Percentiles rank a stretch among this genome's conserved stretches.
Evolutionary conservation across 805 yeast species (phyloP).

Genomic region (Kazachstania viticola): DNA sequence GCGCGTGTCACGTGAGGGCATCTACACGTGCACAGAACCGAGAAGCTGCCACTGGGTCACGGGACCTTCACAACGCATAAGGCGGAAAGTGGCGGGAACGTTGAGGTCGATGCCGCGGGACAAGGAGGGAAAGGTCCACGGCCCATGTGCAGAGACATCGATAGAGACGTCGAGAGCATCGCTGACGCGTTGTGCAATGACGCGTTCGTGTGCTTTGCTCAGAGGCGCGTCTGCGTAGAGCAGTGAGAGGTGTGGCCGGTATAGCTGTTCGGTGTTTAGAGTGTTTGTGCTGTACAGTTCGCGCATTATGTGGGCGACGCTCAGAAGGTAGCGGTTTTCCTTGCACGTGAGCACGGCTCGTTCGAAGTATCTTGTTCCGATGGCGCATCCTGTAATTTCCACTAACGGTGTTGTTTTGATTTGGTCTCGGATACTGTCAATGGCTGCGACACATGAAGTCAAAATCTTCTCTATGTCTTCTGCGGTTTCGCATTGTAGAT

Average conservation of each 20-base stretch:
- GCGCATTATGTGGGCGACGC: conserved; percentile 36
- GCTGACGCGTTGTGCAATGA: conserved; percentile 52
- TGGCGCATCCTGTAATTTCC: conserved; percentile 15
- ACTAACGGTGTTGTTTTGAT: conserved; percentile 11
- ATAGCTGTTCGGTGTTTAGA: conserved; percentile 43
- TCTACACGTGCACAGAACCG: no score
- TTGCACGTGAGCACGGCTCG: conserved; percentile 20
- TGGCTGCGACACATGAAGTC: conserved; percentile 44
- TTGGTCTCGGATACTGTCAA: conserved; percentile 27
- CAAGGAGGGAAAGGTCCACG: no score
- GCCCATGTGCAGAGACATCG: no score
- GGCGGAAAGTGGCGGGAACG: no score
- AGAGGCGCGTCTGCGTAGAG: conserved; percentile 61
- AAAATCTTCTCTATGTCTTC: conserved; percentile 40
- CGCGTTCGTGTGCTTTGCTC: conserved; percentile 51
- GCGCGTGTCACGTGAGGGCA: no score
- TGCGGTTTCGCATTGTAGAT: conserved; percentile 36
- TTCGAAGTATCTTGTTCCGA: conserved; percentile 21
- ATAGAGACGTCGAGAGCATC: conserved; percentile 55
- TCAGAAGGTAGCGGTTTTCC: conserved; percentile 22
- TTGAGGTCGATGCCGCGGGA: no score
- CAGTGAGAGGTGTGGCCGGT: conserved; percentile 64
- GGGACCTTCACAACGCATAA: no score
- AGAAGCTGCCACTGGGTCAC: no score
- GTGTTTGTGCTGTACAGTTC: conserved; percentile 39